Evolutionary conservation across 345 rosid genomes (phyloP), one percentile per base, ranked within the genome.

Genomic region (Dipteronia sinensis): DNA sequence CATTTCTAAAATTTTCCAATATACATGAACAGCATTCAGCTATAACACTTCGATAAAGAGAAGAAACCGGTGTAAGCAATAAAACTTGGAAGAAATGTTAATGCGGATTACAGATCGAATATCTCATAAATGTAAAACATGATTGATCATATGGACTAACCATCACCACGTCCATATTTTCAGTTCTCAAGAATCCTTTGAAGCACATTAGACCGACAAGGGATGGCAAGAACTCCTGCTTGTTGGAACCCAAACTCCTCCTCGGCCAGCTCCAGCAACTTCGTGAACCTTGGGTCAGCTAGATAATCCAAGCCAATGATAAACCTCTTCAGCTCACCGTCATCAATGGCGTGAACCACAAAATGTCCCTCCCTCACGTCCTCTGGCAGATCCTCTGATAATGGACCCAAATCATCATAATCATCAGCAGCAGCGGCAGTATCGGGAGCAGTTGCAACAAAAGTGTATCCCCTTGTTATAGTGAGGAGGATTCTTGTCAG

Each of bases 161-260:
- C 63, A 74, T 47, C 31, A 31, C n/a, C 8, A n/a, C n/a, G 13
- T 31, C 71, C 38, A 2, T 51, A 46, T 25, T 27, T 69, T 51
- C 9, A 10, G 40, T 71, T 63, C 40, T 71, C 73, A 66, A 75
- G 70, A 75, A 75, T 73, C 31, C 65, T 56, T 8, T 44, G 77
- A 40, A 78, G 67, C 63, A 71, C 82, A 38, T 20, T 42, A 4
- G 79, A 64, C 34, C 69, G 42, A 11, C 82, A 75, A 59, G 85
- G 77, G 29, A 78, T 75, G 42, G 64, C 69, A 59, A 78, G 82
- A 23, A 71, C 82, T 27, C 82, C 79, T 8, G 22, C 61, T 20
- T 78, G 82, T 49, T 64, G n/a, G 44, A 73, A 75, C 9, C 82
- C 79, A 46, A 56, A 82, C 75, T 78, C 84, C 69, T 78, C 82